Conservation (phyloP, 2,329 filamentous ascomycete species). For the Aspergillaceae sp. region DNA sequence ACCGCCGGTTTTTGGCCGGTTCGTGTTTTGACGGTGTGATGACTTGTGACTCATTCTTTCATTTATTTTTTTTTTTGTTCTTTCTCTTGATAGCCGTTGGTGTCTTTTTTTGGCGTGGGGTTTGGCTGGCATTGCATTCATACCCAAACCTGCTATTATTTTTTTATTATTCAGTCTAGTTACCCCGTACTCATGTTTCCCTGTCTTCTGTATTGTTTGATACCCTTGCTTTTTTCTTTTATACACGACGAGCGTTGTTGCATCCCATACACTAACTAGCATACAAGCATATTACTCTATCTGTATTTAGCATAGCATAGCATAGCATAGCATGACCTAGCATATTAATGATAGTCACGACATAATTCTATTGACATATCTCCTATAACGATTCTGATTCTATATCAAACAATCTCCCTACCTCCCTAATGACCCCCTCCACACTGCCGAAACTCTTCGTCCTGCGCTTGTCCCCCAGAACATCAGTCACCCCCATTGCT, state of each 20-base stretch:
- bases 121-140: background rate
- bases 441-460: constrained; percentile 45
- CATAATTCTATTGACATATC: no score
- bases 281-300: background rate
- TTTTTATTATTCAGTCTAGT: background rate
- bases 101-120: constrained; percentile 1
- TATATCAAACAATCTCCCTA: constrained; percentile 22
- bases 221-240: background rate
- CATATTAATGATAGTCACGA: background rate
- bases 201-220: background rate
- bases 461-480: constrained; percentile 45
- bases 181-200: background rate
- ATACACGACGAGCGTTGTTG: background rate
- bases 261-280: background rate
- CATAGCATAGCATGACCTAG: constrained; percentile 1
- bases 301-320: constrained; percentile 12
- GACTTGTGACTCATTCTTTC: constrained; percentile 1
- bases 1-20: background rate
- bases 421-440: constrained; percentile 49
- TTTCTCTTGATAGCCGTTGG: background rate
- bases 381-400: no score
- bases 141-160: background rate
- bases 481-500: constrained; percentile 64
- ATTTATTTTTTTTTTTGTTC: constrained; percentile 7
- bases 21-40: background rate